Evolutionary conservation across 768 basidiomycete genomes (phyloP), one percentile per base, ranked within the genome.

Genomic region (Amanita inopinata): DNA sequence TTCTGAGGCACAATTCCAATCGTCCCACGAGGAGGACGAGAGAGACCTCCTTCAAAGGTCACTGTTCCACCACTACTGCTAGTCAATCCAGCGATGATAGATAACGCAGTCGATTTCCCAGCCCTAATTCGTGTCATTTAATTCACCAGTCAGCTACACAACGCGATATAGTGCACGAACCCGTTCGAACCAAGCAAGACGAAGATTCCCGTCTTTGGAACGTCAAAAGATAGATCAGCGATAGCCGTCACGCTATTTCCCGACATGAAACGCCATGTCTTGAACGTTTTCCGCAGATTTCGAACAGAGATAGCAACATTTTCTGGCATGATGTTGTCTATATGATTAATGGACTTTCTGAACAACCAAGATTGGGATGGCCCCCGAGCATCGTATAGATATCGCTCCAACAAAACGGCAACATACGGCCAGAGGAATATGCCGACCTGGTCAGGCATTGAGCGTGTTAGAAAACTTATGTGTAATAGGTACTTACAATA

Each of bases 1-100:
- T 83, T 86, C 62, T 88, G 85, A 0, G 84, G 83, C 0, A 85
- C 83, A 45, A 89, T 79, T 1, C 86, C 85, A 12, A 89, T 56
- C 0, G 73, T 73, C 5, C 83, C 83, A 0, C 75, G 76, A 3
- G 78, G 65, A 5, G 80, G 78, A 20, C 63, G 64, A 30, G 67
- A 53, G 12, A 61, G 56, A 0, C 76, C 76, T 25, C 76, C 76
- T 51, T 73, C 74, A 38, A 71, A 73, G 0, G 66, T 61, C 12
- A 88, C 65, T 2, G 66, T 63, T 23, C 86, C 86, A 18, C 67
- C 61, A 3, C 74, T 78, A 14, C 69, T 71, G 4, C 73, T 74
- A 6, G 76, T 58, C 8, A 89, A 64, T 2, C 78, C 74, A 3
- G 70, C 83, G 8, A 88, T 60, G 39, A 86, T 71, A 2, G 79